Conservation (phyloP, 2,329 filamentous ascomycete genomes). For the Diplodia sapinea region DNA sequence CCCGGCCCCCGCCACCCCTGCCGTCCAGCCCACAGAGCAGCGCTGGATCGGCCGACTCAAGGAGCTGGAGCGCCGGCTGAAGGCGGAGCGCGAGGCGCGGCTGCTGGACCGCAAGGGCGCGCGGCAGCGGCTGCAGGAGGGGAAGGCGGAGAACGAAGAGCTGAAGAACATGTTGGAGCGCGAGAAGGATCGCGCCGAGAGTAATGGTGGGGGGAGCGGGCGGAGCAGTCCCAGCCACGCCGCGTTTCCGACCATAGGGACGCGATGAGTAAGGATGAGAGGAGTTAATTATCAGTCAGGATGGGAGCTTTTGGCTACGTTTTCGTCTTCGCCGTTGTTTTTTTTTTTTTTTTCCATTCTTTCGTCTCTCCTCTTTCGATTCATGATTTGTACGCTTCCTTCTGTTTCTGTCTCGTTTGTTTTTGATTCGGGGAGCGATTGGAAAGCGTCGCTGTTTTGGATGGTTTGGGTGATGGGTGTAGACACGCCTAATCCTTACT, state of each 20-base stretch:
- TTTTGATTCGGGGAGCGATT: neutral
- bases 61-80: constrained; percentile 86
- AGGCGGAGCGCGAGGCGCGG: constrained; percentile 85
- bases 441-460: neutral
- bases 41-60: constrained; percentile 85
- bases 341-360: neutral
- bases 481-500: neutral
- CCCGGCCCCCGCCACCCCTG: constrained; percentile 34
- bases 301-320: neutral
- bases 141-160: constrained; percentile 75
- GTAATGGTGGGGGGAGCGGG: constrained; percentile 14
- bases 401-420: neutral
- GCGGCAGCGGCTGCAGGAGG: constrained; percentile 76
- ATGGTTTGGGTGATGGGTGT: neutral
- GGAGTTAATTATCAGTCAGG: neutral
- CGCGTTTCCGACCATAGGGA: constrained; percentile 26
- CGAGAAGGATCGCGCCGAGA: constrained; percentile 49
- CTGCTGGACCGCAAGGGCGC: constrained; percentile 85
- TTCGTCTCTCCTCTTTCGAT: neutral
- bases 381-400: constrained; percentile 5
- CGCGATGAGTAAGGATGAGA: too few species aligned
- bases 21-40: constrained; percentile 62
- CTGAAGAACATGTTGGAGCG: constrained; percentile 68
- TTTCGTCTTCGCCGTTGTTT: neutral
- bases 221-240: constrained; percentile 27